Percentiles rank a stretch among this genome's conserved stretches.
Conservation (phyloP, 1,139 yeast species). For the Saccharomyces hybrid region DNA sequence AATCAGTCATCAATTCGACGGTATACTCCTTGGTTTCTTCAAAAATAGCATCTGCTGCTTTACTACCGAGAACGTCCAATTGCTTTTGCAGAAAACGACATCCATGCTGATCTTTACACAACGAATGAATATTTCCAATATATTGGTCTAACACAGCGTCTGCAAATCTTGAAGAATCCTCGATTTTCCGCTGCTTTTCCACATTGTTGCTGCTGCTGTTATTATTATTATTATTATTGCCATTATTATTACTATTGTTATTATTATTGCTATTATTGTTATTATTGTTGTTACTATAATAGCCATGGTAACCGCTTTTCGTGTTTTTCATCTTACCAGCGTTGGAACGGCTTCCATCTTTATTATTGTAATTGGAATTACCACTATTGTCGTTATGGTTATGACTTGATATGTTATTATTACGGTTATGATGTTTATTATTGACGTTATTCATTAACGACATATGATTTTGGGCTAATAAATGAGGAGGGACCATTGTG, state of each 20-base stretch:
- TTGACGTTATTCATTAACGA: background rate
- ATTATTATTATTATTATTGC: slow-evolving; percentile 11
- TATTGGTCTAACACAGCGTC: slow-evolving; percentile 60
- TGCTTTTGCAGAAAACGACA: slow-evolving; percentile 87
- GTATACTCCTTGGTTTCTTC: slow-evolving; percentile 72
- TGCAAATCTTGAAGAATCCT: slow-evolving; percentile 36
- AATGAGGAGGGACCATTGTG: slow-evolving; percentile 22
- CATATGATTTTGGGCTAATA: slow-evolving; percentile 11
- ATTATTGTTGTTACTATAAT: slow-evolving; percentile 8
- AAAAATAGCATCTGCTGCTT: slow-evolving; percentile 53
- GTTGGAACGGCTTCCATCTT: slow-evolving; percentile 6
- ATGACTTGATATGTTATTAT: slow-evolving; percentile 15
- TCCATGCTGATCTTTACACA: slow-evolving; percentile 94
- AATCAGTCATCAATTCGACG: slow-evolving; percentile 87
- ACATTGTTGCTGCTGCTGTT: slow-evolving; percentile 12
- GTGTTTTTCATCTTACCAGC: slow-evolving; percentile 8
- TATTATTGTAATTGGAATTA: slow-evolving; percentile 8
- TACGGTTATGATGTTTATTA: slow-evolving; percentile 11
- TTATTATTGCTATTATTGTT: slow-evolving; percentile 15
- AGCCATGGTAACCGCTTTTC: slow-evolving; percentile 4
- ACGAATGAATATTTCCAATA: slow-evolving; percentile 60
- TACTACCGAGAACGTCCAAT: slow-evolving; percentile 46
- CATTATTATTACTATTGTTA: slow-evolving; percentile 12
- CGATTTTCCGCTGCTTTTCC: slow-evolving; percentile 22
- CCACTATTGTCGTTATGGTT: slow-evolving; percentile 15